These are phyloP conservation scores for Blepharisma stoltei DNA, from an alignment of 73 alveolate genomes.

Conservation along the genomic window DNA sequence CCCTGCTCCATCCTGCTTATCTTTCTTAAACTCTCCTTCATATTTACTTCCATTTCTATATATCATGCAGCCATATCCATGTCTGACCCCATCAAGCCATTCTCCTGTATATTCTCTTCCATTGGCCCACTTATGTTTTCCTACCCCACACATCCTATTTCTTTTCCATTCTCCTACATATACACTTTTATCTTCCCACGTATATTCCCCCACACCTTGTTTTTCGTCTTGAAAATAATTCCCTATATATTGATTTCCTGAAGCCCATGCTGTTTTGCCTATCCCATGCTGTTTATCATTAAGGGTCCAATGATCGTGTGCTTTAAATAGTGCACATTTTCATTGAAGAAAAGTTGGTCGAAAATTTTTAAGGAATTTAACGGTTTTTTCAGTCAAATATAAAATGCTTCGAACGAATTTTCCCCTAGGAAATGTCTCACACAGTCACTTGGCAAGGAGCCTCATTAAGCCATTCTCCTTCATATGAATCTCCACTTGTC, in stretches of 20 bases:
- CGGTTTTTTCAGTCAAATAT: too few species aligned
- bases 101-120: slow-evolving; percentile 66
- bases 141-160: slow-evolving; percentile 67
- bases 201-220: slow-evolving; percentile 58
- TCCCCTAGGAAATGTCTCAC: too few species aligned
- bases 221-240: slow-evolving; percentile 53
- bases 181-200: slow-evolving; percentile 58
- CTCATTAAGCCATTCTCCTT: slow-evolving; percentile 54
- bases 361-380: too few species aligned
- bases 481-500: slow-evolving; percentile 54
- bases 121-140: slow-evolving; percentile 61
- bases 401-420: too few species aligned
- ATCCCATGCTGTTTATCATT: slow-evolving; percentile 66
- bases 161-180: slow-evolving; percentile 70
- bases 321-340: too few species aligned
- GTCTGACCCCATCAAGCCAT: slow-evolving; percentile 52
- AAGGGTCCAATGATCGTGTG: too few species aligned
- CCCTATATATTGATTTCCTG: slow-evolving; percentile 55
- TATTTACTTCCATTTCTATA: slow-evolving; percentile 22
- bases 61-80: slow-evolving; percentile 6
- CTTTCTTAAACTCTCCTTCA: slow-evolving; percentile 11
- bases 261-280: slow-evolving; percentile 57
- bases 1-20: slow-evolving; percentile 11
- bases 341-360: too few species aligned
- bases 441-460: too few species aligned